phyloP scores from a whole-genome alignment of 1,139 yeast genomes.

The Saccharomyces pastorianus region DNA sequence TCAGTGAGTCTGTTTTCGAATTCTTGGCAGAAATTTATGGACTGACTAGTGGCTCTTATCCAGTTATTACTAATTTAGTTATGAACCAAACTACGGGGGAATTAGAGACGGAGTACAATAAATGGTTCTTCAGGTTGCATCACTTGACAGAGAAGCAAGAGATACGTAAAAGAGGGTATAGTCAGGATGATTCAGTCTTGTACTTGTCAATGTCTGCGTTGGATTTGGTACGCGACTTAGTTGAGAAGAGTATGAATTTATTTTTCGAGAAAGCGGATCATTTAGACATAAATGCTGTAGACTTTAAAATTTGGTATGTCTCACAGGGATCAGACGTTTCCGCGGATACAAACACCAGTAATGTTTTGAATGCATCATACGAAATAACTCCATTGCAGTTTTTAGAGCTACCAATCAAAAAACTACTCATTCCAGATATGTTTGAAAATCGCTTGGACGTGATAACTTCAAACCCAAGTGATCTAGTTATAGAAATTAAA shows the following conservation, averaged over 20 bases:
- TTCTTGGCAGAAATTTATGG: constrained; percentile 50
- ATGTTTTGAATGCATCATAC: constrained; percentile 15
- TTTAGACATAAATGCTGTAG: constrained; percentile 17
- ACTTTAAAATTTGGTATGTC: constrained; percentile 31
- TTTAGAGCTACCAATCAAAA: constrained; percentile 19
- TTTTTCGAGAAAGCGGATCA: constrained; percentile 19
- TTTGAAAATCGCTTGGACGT: constrained; percentile 16
- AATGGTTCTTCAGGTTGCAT: constrained; percentile 47
- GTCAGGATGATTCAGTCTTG: constrained; percentile 12
- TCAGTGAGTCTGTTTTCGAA: constrained; percentile 40
- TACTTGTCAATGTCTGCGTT: constrained; percentile 20
- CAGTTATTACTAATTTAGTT: constrained; percentile 42
- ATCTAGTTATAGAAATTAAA: constrained; percentile 31
- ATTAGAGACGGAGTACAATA: constrained; percentile 45
- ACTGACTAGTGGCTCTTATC: constrained; percentile 34
- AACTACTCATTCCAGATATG: constrained; percentile 20
- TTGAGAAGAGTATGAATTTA: constrained; percentile 21
- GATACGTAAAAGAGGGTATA: constrained; percentile 15
- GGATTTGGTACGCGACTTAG: constrained; percentile 16
- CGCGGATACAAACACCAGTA: constrained; percentile 4
- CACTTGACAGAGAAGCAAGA: constrained; percentile 32
- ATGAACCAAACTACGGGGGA: constrained; percentile 35
- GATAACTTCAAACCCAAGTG: constrained; percentile 18
- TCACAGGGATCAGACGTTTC: constrained; percentile 9
- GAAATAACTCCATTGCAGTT: constrained; percentile 27